Evolutionary conservation across 768 basidiomycete genomes (phyloP).

Genomic region (Tephrocybe rancida): DNA sequence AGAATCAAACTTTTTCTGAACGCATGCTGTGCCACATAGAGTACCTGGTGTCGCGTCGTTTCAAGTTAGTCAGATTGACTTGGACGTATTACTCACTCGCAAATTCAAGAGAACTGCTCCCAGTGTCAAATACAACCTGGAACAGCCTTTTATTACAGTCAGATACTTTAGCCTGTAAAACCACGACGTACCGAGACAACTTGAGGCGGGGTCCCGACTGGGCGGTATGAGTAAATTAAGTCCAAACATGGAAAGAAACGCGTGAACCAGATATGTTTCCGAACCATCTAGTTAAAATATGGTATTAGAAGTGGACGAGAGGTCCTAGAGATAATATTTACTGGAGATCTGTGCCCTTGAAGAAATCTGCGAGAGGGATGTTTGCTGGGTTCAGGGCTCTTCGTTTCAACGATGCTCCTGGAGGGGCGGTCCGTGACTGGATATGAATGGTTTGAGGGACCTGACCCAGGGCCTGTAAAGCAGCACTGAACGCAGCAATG

Average conservation of each 20-base stretch:
- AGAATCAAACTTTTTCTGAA: slow-evolving; percentile 48
- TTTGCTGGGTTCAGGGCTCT: slow-evolving; percentile 39
- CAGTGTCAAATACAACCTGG: slow-evolving; percentile 62
- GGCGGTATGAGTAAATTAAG: neutral
- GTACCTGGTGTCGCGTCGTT: slow-evolving; percentile 34
- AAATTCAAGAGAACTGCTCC: slow-evolving; percentile 49
- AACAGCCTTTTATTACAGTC: slow-evolving; percentile 3
- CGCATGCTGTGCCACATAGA: slow-evolving; percentile 45
- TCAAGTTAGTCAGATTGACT: neutral
- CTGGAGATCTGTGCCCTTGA: slow-evolving; percentile 62
- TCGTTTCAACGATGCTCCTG: slow-evolving; percentile 25
- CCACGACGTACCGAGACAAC: slow-evolving; percentile 32
- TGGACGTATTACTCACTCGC: slow-evolving; percentile 38
- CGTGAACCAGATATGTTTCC: slow-evolving; percentile 48
- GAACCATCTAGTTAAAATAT: slow-evolving; percentile 42
- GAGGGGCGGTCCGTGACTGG: slow-evolving; percentile 9
- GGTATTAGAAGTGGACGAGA: neutral
- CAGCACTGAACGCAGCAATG: slow-evolving; percentile 1
- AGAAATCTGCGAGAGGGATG: slow-evolving; percentile 54
- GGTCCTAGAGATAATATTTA: slow-evolving; percentile 24
- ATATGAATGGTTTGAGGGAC: slow-evolving; percentile 28
- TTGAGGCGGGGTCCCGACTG: slow-evolving; percentile 60
- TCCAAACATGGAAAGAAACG: neutral
- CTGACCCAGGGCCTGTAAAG: slow-evolving; percentile 6
- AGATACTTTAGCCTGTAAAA: neutral